These are phyloP conservation scores for Globisporangium sylvaticum DNA, from an alignment of 352 stramenopile species.

Conservation along the genomic window DNA sequence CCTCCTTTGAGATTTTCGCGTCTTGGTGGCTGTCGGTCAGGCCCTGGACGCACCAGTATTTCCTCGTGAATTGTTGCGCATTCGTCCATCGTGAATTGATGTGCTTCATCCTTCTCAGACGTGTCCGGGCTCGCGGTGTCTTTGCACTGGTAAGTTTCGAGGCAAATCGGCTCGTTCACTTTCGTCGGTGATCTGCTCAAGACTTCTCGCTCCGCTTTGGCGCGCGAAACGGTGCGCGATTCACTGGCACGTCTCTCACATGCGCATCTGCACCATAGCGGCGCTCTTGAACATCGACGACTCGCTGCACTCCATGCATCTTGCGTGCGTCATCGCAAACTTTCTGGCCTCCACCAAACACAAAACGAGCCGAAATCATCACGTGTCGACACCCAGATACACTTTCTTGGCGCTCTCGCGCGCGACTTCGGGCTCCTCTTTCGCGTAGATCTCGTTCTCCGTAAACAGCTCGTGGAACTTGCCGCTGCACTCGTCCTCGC, in stretches of 20 bases:
- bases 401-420: neutral
- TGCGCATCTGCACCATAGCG: neutral
- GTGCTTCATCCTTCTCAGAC: neutral
- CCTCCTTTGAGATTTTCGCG: neutral
- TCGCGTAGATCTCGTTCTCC: constrained; percentile 7
- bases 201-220: neutral
- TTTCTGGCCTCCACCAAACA: neutral
- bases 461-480: constrained; percentile 49
- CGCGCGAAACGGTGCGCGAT: too few species aligned
- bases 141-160: too few species aligned
- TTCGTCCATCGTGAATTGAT: neutral
- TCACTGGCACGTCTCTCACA: neutral
- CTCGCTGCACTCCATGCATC: neutral
- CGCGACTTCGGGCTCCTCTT: neutral
- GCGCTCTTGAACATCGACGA: neutral
- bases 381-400: constrained; percentile 2
- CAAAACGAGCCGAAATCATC: neutral
- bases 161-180: neutral
- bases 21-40: neutral
- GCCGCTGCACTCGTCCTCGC: constrained; percentile 40
- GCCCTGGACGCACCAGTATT: neutral
- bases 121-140: too few species aligned
- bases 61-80: neutral
- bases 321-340: neutral
- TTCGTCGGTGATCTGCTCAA: neutral